Conservation (phyloP, 352 stramenopile genomes). For the Globisporangium iwayamae region DNA sequence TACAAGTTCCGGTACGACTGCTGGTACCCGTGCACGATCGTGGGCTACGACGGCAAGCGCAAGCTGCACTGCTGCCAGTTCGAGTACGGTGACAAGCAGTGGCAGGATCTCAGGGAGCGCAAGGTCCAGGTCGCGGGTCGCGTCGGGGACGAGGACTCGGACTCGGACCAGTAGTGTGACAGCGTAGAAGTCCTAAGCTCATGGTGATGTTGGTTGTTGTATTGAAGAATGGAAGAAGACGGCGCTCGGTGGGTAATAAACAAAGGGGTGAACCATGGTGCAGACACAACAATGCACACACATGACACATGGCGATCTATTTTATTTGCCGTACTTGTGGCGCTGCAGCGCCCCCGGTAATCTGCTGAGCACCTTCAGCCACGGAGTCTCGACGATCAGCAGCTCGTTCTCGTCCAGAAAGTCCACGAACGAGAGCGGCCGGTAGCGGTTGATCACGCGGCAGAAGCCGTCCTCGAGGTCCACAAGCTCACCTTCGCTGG, state of each 20-base stretch:
- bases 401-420: slow-evolving; percentile 76
- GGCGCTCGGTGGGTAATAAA: not conserved
- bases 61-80: slow-evolving; percentile 78
- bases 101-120: slow-evolving; percentile 50
- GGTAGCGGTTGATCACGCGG: slow-evolving; percentile 78
- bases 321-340: slow-evolving; percentile 88
- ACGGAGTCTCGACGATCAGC: slow-evolving; percentile 80
- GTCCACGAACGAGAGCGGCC: slow-evolving; percentile 81
- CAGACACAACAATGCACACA: not conserved
- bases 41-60: slow-evolving; percentile 69
- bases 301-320: slow-evolving; percentile 21
- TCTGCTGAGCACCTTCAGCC: slow-evolving; percentile 82
- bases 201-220: not conserved
- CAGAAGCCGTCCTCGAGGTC: slow-evolving; percentile 67
- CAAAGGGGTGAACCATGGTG: not conserved
- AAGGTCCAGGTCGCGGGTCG: slow-evolving; percentile 48
- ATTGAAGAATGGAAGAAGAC: slow-evolving; percentile 1
- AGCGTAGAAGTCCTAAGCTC: not conserved
- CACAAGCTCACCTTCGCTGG: slow-evolving; percentile 56
- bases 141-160: slow-evolving; percentile 3
- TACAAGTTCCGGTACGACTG: slow-evolving; percentile 82
- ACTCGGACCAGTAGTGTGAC: not conserved
- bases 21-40: slow-evolving; percentile 77
- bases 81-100: slow-evolving; percentile 82
- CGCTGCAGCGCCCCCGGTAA: slow-evolving; percentile 75